A percentile compares a stretch with the other conserved stretches of the same genome.
phyloP scores from a whole-genome alignment of 148 eudicot genomes.

The Drosera capensis region DNA sequence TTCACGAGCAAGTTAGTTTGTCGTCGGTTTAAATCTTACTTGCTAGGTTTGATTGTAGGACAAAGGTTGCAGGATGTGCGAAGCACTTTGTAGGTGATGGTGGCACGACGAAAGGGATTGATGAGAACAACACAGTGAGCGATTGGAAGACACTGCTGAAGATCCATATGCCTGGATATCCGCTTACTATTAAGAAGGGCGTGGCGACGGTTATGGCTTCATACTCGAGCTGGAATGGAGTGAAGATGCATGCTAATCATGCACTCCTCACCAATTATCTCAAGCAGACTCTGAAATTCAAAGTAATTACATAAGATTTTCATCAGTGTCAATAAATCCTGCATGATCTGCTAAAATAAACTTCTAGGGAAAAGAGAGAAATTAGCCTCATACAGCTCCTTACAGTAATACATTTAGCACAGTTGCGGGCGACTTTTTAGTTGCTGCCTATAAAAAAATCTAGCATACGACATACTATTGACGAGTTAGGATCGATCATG shows the following conservation, averaged over 20 bases:
- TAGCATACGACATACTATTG: too few species aligned
- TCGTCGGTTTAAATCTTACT: too few species aligned
- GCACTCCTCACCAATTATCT: constrained; percentile 51
- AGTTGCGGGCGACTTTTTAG: too few species aligned
- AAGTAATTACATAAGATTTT: constrained; percentile 22
- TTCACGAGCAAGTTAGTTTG: too few species aligned
- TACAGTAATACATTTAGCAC: too few species aligned
- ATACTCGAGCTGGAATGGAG: constrained; percentile 82
- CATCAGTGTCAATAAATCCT: too few species aligned
- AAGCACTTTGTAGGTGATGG: too few species aligned
- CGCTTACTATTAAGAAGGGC: constrained; percentile 58
- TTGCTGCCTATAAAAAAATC: too few species aligned
- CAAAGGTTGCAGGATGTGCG: constrained; percentile 74
- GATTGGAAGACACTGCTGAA: constrained; percentile 45
- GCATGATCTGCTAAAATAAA: background rate
- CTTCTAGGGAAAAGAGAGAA: too few species aligned
- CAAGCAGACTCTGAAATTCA: constrained; percentile 60
- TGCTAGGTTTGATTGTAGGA: background rate
- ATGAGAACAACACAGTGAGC: constrained; percentile 49
- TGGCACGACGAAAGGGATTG: too few species aligned
- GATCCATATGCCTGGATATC: constrained; percentile 81
- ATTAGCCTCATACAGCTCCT: too few species aligned
- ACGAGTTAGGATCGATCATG: too few species aligned
- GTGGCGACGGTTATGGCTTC: constrained; percentile 81
- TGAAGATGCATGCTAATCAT: constrained; percentile 74